Base-by-base conservation (phyloP, 257 asterid genomes). In the Solanum medicagineum region DNA sequence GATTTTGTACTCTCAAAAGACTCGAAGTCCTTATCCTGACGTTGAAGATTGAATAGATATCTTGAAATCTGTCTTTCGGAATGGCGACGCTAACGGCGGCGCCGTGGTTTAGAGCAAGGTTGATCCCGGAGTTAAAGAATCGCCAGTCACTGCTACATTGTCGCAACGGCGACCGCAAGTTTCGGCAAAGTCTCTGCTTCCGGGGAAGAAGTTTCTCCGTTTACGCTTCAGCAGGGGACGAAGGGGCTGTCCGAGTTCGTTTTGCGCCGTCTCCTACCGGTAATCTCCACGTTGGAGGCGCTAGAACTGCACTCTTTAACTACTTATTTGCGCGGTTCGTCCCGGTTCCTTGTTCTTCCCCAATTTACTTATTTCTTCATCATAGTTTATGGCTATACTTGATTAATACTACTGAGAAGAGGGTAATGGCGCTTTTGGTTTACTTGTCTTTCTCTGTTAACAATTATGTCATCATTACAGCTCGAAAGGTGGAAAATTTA, bases 221-320 rank as follows among this genome's bases (percentile, higher is more conserved):
- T 49, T 89, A 89, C 15, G 95, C 96, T 19, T 88, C 92, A 15
- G 88, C 96, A 29, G 80, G 89, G 1, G 16, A 86, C 9, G 59
- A 71, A 1, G 88, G 85, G n/a, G 81, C 87, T 5, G 89, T 96
- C 68, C 93, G 99, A 29, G 99, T 96, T 83, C 96, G 99, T 16
- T 96, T 96, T 81, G 98, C 99, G 8, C 99, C 98, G 47, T 96
- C 98, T n/a, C 99, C 99, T 42, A 96, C 99, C 54, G 98, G 99
- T 15, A 94, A 96, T 86, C 98, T 96, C 74, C 99, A 96, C 86
- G 98, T 96, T 16, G 99, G 99, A 70, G 98, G 99, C 49, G 99
- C 99, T 66, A 92, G 99, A 65, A 96, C 98, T 45, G 98, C 99
- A 9, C 98, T 96, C 80, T 96, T 94, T 91, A 96, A 96, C 84